Percentiles rank a stretch among this genome's conserved stretches.
Evolutionary conservation across 106 monocot species (phyloP).

Genomic region (Allium sativum): DNA sequence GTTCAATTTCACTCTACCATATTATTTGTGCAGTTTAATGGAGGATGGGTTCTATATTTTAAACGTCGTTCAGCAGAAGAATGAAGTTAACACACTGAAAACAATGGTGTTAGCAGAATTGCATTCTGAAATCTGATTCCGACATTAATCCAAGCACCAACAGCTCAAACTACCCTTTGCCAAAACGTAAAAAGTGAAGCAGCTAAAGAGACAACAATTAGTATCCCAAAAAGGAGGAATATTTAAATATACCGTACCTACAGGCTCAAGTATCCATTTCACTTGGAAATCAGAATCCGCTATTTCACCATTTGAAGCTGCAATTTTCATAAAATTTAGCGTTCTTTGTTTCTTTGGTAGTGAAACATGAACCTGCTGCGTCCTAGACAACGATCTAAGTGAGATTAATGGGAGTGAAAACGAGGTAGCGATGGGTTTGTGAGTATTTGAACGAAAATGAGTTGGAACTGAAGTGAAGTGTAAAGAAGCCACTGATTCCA

Average conservation of each 20-base stretch:
- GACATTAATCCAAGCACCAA: no score
- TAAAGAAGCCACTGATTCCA: neutral
- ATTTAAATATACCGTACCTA: neutral
- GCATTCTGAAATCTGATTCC: no score
- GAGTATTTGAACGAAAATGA: neutral
- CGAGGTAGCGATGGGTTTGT: neutral
- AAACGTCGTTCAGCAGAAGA: no score
- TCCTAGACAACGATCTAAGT: neutral
- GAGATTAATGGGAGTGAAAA: neutral
- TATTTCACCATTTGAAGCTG: neutral
- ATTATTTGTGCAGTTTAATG: no score
- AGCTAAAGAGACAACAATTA: no score
- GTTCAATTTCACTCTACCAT: no score
- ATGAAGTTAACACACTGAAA: no score
- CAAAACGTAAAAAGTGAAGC: no score
- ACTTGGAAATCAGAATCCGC: neutral
- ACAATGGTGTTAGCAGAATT: no score
- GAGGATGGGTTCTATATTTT: no score
- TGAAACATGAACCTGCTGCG: neutral
- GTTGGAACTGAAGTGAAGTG: neutral
- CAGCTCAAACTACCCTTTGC: no score
- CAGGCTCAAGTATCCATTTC: constrained; percentile 6
- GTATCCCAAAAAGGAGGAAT: no score
- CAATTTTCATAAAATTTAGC: neutral
- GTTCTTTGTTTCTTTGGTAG: neutral